Evolutionary conservation across 768 basidiomycete genomes (phyloP), one percentile per base, ranked within the genome.

Genomic region (Russula compacta): DNA sequence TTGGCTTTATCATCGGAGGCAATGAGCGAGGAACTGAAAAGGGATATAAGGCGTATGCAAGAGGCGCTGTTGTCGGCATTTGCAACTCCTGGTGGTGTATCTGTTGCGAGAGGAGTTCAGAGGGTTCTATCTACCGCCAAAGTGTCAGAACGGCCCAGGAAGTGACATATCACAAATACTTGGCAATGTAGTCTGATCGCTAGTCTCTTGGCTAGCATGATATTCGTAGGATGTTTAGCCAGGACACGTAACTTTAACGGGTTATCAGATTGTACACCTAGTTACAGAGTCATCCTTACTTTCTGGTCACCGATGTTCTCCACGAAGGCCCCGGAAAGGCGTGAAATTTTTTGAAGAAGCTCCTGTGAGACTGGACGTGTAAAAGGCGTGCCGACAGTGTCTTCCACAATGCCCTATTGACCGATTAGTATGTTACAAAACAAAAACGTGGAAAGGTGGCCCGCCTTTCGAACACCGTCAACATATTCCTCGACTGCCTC

Each of bases 331-430:
- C 82, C 83, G 7, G 86, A 78, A 19, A 81, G 59, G 55, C 85
- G 83, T n/a, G 89, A 91, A 61, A 91, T 81, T 32, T 77, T 78
- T 61, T 83, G 81, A 21, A 85, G 66, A n/a, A 82, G 63, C 56
- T 81, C 79, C 10, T 73, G 66, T 0, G 71, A 73, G 43, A 88
- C 67, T n/a, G 73, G 70, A 47, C 67, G 68, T 32, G 73, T 69
- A 4, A 77, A 72, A 10, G 84, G 84, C 14, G 86, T 71, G 57
- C 74, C 71, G 43, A 73, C 68, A 29, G 66, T 71, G 32, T 76
- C 74, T 50, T 70, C 69, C 10, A 72, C 62, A 15, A 74, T 69
- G 3, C 43, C 60, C 74, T 74, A 58, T 8, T 10, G 40, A 12
- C 36, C 3, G 12, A 40, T 60, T 11, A 64, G 59, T 58, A 51